These are phyloP conservation scores for Magnolia changhungtana DNA, from an alignment of 164 flowering plant species.

Conservation along the genomic window DNA sequence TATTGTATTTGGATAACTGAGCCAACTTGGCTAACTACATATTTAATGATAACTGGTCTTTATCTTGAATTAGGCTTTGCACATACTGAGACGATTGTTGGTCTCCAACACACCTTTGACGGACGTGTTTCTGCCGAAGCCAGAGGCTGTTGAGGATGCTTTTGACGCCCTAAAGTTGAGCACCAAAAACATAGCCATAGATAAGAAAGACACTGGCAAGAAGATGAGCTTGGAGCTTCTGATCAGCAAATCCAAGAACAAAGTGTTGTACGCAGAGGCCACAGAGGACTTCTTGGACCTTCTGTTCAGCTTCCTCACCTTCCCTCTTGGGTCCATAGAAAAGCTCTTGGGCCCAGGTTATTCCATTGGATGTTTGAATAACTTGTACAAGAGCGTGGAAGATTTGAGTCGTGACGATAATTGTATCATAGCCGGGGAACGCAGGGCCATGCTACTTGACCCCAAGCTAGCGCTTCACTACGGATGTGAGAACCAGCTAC, in stretches of 20 bases:
- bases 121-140: background rate
- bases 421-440: constrained; percentile 5
- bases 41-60: too few species aligned
- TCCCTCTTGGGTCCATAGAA: constrained; percentile 14
- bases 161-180: too few species aligned
- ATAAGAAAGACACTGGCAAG: too few species aligned
- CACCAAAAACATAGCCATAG: too few species aligned
- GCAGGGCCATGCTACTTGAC: constrained; percentile 6
- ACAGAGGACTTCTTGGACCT: constrained; percentile 20
- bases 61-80: background rate
- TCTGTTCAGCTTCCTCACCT: constrained; percentile 20
- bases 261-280: constrained; percentile 5
- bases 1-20: too few species aligned
- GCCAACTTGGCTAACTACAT: too few species aligned
- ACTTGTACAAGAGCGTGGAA: constrained; percentile 10
- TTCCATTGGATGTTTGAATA: constrained; percentile 12
- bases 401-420: background rate
- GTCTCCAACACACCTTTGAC: background rate
- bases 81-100: background rate
- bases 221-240: too few species aligned
- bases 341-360: constrained; percentile 2
- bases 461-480: constrained; percentile 14
- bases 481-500: constrained; percentile 1
- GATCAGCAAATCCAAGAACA: background rate
- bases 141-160: background rate